These are phyloP conservation scores for Pulveroboletus frians DNA, from an alignment of 768 basidiomycete genomes.

Conservation along the genomic window DNA sequence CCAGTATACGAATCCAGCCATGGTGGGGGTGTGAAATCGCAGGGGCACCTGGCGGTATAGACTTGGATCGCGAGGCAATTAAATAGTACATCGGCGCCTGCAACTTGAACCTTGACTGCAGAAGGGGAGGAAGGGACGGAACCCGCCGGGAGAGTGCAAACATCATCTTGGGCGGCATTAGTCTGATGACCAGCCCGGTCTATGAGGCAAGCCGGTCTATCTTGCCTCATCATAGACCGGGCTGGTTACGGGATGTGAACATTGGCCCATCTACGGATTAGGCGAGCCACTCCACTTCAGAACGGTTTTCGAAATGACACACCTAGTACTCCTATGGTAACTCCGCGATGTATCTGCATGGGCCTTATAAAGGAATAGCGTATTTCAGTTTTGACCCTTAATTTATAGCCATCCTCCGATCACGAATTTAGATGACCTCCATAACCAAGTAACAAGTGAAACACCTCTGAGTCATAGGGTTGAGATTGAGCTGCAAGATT, in stretches of 20 bases:
- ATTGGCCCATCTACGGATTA: too few species aligned
- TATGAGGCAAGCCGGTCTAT: too few species aligned
- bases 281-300: constrained; percentile 3
- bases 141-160: neutral
- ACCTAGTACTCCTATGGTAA: too few species aligned
- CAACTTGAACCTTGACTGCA: constrained; percentile 3
- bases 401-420: neutral
- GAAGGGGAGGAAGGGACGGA: neutral
- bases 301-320: neutral
- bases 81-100: constrained; percentile 13
- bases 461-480: too few species aligned
- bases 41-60: neutral
- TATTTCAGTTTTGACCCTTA: neutral
- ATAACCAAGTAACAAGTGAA: too few species aligned
- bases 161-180: constrained; percentile 5
- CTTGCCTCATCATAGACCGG: too few species aligned
- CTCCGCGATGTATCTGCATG: too few species aligned
- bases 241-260: constrained; percentile 16
- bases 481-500: too few species aligned
- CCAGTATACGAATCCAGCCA: constrained; percentile 14
- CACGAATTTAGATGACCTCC: too few species aligned
- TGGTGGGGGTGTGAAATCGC: constrained; percentile 20
- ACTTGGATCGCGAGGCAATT: constrained; percentile 6
- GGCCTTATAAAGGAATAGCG: too few species aligned
- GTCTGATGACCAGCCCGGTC: too few species aligned